These are phyloP conservation scores for Verticillium nubilum DNA, from an alignment of 2,329 filamentous ascomycete species.

Conservation along the genomic window DNA sequence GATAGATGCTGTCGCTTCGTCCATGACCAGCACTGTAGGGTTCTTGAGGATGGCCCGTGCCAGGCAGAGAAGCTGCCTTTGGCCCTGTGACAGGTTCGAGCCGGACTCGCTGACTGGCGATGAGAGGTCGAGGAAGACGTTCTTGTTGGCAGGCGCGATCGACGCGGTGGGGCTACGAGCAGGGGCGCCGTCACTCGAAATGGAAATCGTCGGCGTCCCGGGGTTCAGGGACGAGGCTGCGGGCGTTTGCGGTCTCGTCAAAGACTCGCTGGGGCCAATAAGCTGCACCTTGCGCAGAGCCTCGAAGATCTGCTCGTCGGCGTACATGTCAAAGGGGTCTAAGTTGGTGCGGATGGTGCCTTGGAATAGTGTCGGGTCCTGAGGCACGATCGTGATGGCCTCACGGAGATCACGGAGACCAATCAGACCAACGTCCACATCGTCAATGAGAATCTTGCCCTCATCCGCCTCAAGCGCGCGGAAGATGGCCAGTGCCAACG, in stretches of 20 bases:
- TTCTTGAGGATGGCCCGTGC: slow-evolving; percentile 87
- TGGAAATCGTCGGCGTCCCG: slow-evolving; percentile 6
- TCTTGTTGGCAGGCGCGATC: slow-evolving; percentile 70
- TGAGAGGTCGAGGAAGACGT: slow-evolving; percentile 82
- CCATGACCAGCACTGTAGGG: slow-evolving; percentile 95
- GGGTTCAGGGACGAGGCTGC: slow-evolving; percentile 11
- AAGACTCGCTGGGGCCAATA: slow-evolving; percentile 56
- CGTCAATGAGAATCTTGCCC: slow-evolving; percentile 86
- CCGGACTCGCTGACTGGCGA: slow-evolving; percentile 86
- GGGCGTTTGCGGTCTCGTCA: slow-evolving; percentile 20
- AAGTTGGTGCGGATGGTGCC: slow-evolving; percentile 89
- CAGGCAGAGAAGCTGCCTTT: slow-evolving; percentile 89
- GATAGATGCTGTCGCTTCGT: slow-evolving; percentile 95
- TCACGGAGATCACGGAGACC: slow-evolving; percentile 90
- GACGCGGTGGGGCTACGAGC: slow-evolving; percentile 13
- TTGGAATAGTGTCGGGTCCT: slow-evolving; percentile 91
- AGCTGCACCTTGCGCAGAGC: slow-evolving; percentile 85
- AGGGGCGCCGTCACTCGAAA: not conserved
- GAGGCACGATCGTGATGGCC: slow-evolving; percentile 94
- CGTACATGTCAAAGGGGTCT: slow-evolving; percentile 85
- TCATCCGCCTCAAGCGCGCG: slow-evolving; percentile 85
- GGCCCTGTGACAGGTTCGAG: slow-evolving; percentile 90
- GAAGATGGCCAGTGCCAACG: slow-evolving; percentile 87
- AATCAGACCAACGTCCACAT: slow-evolving; percentile 82
- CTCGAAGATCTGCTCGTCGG: slow-evolving; percentile 83